Evolutionary conservation across 257 asterid genomes (phyloP), one percentile per base, ranked within the genome.

Genomic region (Solanum piurae): DNA sequence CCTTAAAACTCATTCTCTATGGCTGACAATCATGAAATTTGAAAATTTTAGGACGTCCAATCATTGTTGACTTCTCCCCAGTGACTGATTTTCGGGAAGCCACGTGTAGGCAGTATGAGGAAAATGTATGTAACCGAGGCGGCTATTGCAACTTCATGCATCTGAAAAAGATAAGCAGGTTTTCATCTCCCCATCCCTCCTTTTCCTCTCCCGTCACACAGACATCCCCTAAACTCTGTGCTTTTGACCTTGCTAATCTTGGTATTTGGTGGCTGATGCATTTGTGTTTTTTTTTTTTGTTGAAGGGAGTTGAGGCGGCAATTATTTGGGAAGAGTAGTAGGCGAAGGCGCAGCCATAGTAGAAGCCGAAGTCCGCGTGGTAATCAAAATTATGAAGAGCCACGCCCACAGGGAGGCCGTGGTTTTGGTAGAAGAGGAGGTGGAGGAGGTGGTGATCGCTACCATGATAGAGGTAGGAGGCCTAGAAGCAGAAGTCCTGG

Each of bases 91-190:
- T 95, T 83, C 97, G 98, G 42, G 98, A 95, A 88, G 98, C 98
- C 37, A 95, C 98, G 6, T 94, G 98, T 91, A 91, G 98, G 89
- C 98, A 95, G 88, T 95, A 95, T 25, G 98, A 95, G 91, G 98
- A 95, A 92, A 94, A 95, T 87, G 98, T 94, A 55, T 94, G 98
- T 92, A 94, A 94, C 88, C 93, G 98, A 90, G 98, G 98, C 86
- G 98, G 98, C 89, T 95, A 94, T 89, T 95, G 98, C 92, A 95
- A 95, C 88, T 95, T 95, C 93, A 95, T 95, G 98, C 98, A 95
- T 94, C 94, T 95, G 60, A 95, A 95, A 88, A 95, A 95, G 93
- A 95, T 95, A 79, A 92, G 93, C 94, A 92, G 95, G 98, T 95
- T 68, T 73, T 95, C 88, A 34, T 88, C 60, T 68, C n/a, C 33